Conservation (phyloP, 108 stramenopile genomes). For the Discostella pseudostelligera region DNA sequence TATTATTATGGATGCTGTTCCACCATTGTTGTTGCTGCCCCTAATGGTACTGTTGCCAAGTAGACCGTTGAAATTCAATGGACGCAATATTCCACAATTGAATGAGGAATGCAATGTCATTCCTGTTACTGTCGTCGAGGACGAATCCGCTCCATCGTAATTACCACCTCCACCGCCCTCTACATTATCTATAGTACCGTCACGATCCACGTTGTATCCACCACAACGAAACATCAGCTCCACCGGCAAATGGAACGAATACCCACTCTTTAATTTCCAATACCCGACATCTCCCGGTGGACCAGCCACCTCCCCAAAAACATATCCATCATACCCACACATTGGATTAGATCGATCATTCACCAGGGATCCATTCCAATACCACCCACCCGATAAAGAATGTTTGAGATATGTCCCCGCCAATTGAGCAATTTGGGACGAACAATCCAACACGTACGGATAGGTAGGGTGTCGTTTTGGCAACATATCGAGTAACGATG, state of each 20-base stretch:
- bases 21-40: too few species aligned
- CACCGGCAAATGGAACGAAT: slow-evolving; percentile 50
- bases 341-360: slow-evolving; percentile 67
- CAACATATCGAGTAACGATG: slow-evolving; percentile 59
- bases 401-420: slow-evolving; percentile 64
- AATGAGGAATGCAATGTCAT: slow-evolving; percentile 62
- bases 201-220: slow-evolving; percentile 8
- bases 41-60: slow-evolving; percentile 45
- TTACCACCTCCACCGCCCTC: not conserved
- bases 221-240: slow-evolving; percentile 33
- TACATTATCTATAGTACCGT: slow-evolving; percentile 1
- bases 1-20: too few species aligned
- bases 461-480: slow-evolving; percentile 61
- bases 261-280: slow-evolving; percentile 61
- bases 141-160: not conserved
- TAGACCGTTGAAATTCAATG: slow-evolving; percentile 60
- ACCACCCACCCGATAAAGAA: slow-evolving; percentile 57
- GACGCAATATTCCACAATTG: slow-evolving; percentile 49
- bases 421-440: slow-evolving; percentile 61
- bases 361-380: slow-evolving; percentile 51
- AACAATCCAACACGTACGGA: slow-evolving; percentile 71
- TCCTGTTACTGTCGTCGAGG: slow-evolving; percentile 24
- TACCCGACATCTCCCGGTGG: slow-evolving; percentile 82
- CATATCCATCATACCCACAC: slow-evolving; percentile 56
- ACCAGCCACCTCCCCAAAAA: slow-evolving; percentile 61